A percentile compares a stretch with the other conserved stretches of the same genome.
phyloP scores from a whole-genome alignment of 768 basidiomycete species.

The Chlorophyllum brunneum region DNA sequence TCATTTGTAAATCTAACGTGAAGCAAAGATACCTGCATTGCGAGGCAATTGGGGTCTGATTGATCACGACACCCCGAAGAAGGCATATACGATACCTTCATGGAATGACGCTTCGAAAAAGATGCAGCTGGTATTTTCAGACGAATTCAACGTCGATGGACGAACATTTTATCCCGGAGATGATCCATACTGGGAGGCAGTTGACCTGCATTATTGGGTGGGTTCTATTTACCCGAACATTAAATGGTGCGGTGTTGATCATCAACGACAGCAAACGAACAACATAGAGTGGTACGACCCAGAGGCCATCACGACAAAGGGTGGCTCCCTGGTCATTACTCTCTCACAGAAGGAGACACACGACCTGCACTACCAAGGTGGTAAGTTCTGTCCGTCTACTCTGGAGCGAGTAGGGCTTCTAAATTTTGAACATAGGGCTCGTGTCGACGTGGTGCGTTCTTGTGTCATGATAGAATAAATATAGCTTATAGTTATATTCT shows the following conservation, averaged over 20 bases:
- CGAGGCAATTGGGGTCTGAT: slow-evolving; percentile 51
- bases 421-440: slow-evolving; percentile 31
- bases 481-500: slow-evolving; percentile 19
- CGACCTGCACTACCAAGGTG: slow-evolving; percentile 67
- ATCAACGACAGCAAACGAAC: slow-evolving; percentile 39
- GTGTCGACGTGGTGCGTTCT: slow-evolving; percentile 38
- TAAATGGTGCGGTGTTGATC: neutral
- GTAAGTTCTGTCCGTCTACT: slow-evolving; percentile 31
- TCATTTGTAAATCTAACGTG: neutral
- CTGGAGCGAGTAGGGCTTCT: slow-evolving; percentile 14
- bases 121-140: slow-evolving; percentile 64
- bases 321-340: slow-evolving; percentile 74
- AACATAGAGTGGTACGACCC: slow-evolving; percentile 90
- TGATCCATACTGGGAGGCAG: slow-evolving; percentile 86
- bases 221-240: neutral
- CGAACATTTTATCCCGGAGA: slow-evolving; percentile 78
- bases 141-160: slow-evolving; percentile 74
- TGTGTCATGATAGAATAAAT: neutral
- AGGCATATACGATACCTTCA: slow-evolving; percentile 50
- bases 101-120: slow-evolving; percentile 50
- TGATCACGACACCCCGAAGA: slow-evolving; percentile 52
- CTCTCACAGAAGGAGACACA: slow-evolving; percentile 61
- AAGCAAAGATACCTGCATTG: slow-evolving; percentile 54
- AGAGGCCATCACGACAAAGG: slow-evolving; percentile 65
- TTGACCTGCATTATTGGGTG: slow-evolving; percentile 75